These are phyloP conservation scores for Penicillium egyptiacum DNA, from an alignment of 495 filamentous ascomycete species.

Conservation along the genomic window DNA sequence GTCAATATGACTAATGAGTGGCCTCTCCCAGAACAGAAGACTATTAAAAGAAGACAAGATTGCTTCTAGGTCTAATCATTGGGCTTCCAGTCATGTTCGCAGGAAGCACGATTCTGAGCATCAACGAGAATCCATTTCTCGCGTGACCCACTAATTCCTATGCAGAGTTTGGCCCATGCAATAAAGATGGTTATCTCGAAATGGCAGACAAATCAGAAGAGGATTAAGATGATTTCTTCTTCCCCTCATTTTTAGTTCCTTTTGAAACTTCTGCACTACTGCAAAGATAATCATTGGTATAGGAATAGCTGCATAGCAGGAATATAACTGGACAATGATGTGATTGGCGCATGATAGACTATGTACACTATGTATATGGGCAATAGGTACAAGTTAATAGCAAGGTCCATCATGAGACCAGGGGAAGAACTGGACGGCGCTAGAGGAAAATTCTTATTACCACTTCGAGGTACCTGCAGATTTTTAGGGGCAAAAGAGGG, in stretches of 20 bases:
- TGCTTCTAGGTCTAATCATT: neutral
- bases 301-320: neutral
- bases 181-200: conserved; percentile 13
- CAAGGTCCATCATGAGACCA: conserved; percentile 5
- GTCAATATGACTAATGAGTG: neutral
- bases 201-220: conserved; percentile 6
- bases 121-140: neutral
- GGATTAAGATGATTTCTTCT: conserved; percentile 1
- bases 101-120: neutral
- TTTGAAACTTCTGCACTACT: neutral
- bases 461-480: conserved; percentile 32
- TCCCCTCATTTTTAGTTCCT: conserved; percentile 2
- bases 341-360: neutral
- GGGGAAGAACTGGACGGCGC: neutral
- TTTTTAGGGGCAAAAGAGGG: neutral
- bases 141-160: neutral
- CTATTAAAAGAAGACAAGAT: neutral
- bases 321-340: neutral
- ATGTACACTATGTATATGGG: too few species aligned
- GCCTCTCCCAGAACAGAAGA: neutral
- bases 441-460: conserved; percentile 15
- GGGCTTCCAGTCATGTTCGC: neutral
- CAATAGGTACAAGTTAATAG: too few species aligned
- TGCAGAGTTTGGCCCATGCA: neutral
- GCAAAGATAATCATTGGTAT: neutral